Base-by-base conservation (phyloP, 2,329 filamentous ascomycete genomes). In the Mollisiaceae sp. region DNA sequence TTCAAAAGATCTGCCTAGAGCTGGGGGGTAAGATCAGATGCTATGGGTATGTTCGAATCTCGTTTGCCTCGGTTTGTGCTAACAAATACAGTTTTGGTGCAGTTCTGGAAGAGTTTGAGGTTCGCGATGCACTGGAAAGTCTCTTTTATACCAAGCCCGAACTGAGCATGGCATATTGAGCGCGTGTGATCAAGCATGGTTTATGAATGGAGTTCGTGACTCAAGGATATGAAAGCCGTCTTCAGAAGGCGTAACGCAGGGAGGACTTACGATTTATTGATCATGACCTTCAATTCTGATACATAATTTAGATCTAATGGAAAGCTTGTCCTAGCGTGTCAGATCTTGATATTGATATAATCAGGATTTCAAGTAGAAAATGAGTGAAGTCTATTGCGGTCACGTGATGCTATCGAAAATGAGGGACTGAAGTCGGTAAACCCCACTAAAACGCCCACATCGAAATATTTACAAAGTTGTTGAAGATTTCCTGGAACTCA, bases 21-120 rank as follows among this genome's bases (percentile, higher is more conserved):
- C 82, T 98, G 64, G 82, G 86, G 72, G 85, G 85, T 64, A 97
- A 97, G 79, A 89, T 97, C 65, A 86, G 93, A 69, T 98, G 95
- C 78, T 97, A 97, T 78, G 95, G 95, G 91, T 94, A 80, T 75
- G 90, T 85, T 45, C n/a, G 9, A 36, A n/a, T 14, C 62, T 63
- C 38, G 56, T 52, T 55, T 60, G 39, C 54, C 18, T 47, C n/a
- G 43, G 22, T 3, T 20, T 22, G 55, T 68, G 63, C 71, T 77
- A 50, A 76, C 39, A 15, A 47, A n/a, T 50, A 22, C 67, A 86
- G 85, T 6, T 91, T 91, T 71, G 89, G 89, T 36, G 88, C 89
- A 38, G 88, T 91, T 0, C 80, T 91, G 66, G 89, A 91, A 75
- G 87, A 91, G 68, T 91, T 91, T 64, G 83, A 85, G 72, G 78